These are phyloP conservation scores for Pleurotus salmoneostramineus DNA, from an alignment of 768 basidiomycete species.

Conservation along the genomic window DNA sequence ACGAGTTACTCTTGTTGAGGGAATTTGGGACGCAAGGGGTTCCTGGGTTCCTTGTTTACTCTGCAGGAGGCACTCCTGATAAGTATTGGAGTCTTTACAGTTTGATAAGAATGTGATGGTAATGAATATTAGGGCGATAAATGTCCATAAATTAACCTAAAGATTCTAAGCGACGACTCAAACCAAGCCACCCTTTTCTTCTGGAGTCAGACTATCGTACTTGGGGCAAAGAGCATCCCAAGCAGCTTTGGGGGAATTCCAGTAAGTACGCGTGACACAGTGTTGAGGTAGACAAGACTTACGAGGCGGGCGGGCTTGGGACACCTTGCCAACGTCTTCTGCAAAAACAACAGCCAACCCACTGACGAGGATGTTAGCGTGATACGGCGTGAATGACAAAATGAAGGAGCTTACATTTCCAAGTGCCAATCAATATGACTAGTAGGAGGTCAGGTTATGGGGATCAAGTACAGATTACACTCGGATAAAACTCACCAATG, in stretches of 20 bases:
- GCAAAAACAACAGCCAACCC: slow-evolving; percentile 31
- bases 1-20: no score
- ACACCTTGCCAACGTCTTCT: slow-evolving; percentile 18
- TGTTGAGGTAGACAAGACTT: background rate
- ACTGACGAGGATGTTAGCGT: background rate
- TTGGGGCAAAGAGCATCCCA: slow-evolving; percentile 1
- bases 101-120: background rate
- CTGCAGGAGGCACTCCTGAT: no score
- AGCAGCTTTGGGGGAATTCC: background rate
- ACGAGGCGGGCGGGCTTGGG: background rate
- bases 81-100: no score
- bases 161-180: background rate
- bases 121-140: background rate
- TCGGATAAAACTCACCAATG: slow-evolving; percentile 25
- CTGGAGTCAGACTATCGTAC: background rate
- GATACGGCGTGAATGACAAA: background rate
- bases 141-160: background rate
- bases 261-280: background rate
- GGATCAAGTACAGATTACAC: no score
- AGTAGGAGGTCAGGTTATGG: background rate
- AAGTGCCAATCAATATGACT: slow-evolving; percentile 42
- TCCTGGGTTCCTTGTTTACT: no score
- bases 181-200: slow-evolving; percentile 1
- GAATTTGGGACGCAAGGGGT: no score
- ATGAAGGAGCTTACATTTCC: slow-evolving; percentile 15